These are phyloP conservation scores for Symbiodinium pilosum DNA, from an alignment of 73 alveolate species.

Conservation along the genomic window DNA sequence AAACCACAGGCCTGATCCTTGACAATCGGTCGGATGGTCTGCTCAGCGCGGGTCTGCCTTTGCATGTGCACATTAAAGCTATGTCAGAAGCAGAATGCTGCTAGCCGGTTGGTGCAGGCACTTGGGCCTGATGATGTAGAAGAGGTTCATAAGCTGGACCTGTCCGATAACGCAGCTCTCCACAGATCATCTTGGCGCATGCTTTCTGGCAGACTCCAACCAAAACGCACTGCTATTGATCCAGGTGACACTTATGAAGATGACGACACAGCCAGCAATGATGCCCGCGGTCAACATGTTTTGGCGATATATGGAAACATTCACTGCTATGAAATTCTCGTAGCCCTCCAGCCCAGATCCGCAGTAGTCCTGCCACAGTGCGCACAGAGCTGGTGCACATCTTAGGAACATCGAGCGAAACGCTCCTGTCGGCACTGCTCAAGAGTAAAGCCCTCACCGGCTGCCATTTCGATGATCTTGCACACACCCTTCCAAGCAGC, in stretches of 20 bases:
- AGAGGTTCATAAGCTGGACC: slow-evolving; percentile 88
- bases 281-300: slow-evolving; percentile 82
- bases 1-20: background rate
- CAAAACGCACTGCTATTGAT: background rate
- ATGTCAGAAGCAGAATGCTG: too few species aligned
- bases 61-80: too few species aligned
- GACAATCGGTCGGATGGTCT: background rate
- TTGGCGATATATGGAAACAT: slow-evolving; percentile 66
- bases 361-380: slow-evolving; percentile 41
- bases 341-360: slow-evolving; percentile 70
- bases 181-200: background rate
- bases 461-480: slow-evolving; percentile 61
- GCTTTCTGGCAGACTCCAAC: background rate
- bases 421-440: slow-evolving; percentile 87
- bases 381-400: background rate
- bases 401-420: background rate
- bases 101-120: background rate
- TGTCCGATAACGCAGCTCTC: background rate
- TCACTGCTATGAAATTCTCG: slow-evolving; percentile 83
- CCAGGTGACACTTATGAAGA: slow-evolving; percentile 52
- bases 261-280: slow-evolving; percentile 75
- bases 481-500: slow-evolving; percentile 85
- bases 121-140: slow-evolving; percentile 62
- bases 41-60: slow-evolving; percentile 2
- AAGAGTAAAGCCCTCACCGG: slow-evolving; percentile 64